Conservation (phyloP, 441 rosid genomes). For the Populus tomentosa region DNA sequence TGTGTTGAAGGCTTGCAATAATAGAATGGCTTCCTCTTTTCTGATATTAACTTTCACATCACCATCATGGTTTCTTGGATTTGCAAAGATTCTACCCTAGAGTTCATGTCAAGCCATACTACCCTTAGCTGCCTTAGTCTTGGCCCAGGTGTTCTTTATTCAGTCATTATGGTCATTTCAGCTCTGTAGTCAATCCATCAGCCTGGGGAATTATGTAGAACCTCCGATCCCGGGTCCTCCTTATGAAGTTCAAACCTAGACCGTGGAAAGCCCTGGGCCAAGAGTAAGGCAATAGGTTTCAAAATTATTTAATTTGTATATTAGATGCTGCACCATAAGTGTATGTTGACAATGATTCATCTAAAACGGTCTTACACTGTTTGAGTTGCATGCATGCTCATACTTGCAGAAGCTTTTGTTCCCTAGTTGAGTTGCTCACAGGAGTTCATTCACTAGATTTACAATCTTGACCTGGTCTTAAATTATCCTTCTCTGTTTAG, state of each 20-base stretch:
- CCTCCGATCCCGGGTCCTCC: neutral
- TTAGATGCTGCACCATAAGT: neutral
- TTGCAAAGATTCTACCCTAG: neutral
- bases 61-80: neutral
- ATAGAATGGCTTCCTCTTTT: neutral
- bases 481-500: neutral
- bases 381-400: neutral
- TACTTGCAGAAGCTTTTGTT: neutral
- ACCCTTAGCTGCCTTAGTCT: neutral
- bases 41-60: neutral
- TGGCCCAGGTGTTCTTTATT: neutral
- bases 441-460: neutral
- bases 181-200: neutral
- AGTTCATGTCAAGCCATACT: neutral
- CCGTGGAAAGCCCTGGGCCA: neutral
- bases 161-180: neutral
- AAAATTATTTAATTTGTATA: neutral
- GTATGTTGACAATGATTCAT: neutral
- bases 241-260: neutral
- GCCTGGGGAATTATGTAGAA: neutral
- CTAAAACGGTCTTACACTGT: neutral
- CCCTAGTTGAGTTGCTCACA: neutral
- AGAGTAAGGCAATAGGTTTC: neutral
- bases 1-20: neutral
- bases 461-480: neutral